Conservation (phyloP, 352 stramenopile genomes). For the Pythium phragmiticola region DNA sequence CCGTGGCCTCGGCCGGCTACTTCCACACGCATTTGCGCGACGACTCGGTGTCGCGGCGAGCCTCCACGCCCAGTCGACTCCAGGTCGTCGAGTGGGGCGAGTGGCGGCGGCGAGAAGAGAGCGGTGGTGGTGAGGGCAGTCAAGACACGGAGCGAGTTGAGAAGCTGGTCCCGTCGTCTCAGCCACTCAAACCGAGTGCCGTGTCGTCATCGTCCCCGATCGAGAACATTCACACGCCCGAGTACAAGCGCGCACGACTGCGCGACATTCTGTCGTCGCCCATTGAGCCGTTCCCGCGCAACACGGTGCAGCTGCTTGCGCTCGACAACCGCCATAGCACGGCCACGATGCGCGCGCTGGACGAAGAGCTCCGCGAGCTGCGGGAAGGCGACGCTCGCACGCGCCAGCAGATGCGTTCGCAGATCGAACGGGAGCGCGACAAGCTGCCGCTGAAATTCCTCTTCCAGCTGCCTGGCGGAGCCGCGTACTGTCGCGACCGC, state of each 20-base stretch:
- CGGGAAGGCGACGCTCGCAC: slow-evolving; percentile 38
- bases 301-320: slow-evolving; percentile 37
- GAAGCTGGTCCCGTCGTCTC: background rate
- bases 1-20: slow-evolving; percentile 49
- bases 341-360: slow-evolving; percentile 48
- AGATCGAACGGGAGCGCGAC: slow-evolving; percentile 62
- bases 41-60: slow-evolving; percentile 1
- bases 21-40: slow-evolving; percentile 51
- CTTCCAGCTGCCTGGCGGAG: slow-evolving; percentile 75
- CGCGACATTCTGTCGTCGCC: slow-evolving; percentile 62
- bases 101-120: slow-evolving; percentile 17
- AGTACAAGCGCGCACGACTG: slow-evolving; percentile 57
- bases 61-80: slow-evolving; percentile 16
- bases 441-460: slow-evolving; percentile 74
- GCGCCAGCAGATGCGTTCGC: slow-evolving; percentile 40
- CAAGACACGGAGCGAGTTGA: background rate
- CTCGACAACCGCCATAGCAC: slow-evolving; percentile 48
- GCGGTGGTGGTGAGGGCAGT: background rate
- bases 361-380: slow-evolving; percentile 38
- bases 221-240: slow-evolving; percentile 43
- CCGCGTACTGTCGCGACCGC: slow-evolving; percentile 67
- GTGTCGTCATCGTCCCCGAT: background rate
- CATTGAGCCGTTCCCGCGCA: slow-evolving; percentile 50
- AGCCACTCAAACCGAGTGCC: background rate
- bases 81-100: slow-evolving; percentile 31